Conservation (phyloP, 2,329 filamentous ascomycete genomes). For the Phialocephala sp. region DNA sequence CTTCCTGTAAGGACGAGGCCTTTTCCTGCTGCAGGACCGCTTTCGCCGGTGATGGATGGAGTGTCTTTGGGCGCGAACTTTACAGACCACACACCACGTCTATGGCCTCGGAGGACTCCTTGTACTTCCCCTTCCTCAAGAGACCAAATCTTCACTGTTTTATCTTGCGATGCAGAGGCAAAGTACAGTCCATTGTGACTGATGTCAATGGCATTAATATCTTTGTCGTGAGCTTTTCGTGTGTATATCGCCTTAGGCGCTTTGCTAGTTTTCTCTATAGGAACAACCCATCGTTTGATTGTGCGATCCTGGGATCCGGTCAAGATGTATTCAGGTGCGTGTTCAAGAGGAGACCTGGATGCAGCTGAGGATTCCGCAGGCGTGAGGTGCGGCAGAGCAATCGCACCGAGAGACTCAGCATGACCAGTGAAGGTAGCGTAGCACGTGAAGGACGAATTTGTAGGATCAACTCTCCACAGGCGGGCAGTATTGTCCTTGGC, state of each 20-base stretch:
- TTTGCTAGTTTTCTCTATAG: slow-evolving; percentile 52
- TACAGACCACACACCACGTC: slow-evolving; percentile 94
- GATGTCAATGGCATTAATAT: slow-evolving; percentile 93
- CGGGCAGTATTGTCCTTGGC: slow-evolving; percentile 96
- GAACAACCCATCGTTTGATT: slow-evolving; percentile 90
- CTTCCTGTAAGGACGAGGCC: slow-evolving; percentile 89
- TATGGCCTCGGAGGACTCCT: slow-evolving; percentile 90
- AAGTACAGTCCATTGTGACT: slow-evolving; percentile 79
- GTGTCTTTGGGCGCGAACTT: slow-evolving; percentile 83
- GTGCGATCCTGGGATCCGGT: slow-evolving; percentile 97
- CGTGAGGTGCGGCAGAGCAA: slow-evolving; percentile 75
- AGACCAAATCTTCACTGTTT: slow-evolving; percentile 97
- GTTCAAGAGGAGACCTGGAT: slow-evolving; percentile 72
- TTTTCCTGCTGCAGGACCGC: slow-evolving; percentile 74
- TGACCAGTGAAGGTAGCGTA: slow-evolving; percentile 87
- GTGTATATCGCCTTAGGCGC: slow-evolving; percentile 77
- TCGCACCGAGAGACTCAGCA: slow-evolving; percentile 90
- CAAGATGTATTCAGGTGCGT: slow-evolving; percentile 83
- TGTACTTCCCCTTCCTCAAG: slow-evolving; percentile 86
- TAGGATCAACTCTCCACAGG: slow-evolving; percentile 85
- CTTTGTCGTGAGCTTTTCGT: slow-evolving; percentile 96
- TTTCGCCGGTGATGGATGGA: slow-evolving; percentile 74
- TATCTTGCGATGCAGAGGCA: slow-evolving; percentile 95
- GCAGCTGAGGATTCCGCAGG: slow-evolving; percentile 74
- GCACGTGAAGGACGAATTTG: slow-evolving; percentile 76